These are phyloP conservation scores for Lactifluus volemus DNA, from an alignment of 768 basidiomycete genomes.

Conservation along the genomic window DNA sequence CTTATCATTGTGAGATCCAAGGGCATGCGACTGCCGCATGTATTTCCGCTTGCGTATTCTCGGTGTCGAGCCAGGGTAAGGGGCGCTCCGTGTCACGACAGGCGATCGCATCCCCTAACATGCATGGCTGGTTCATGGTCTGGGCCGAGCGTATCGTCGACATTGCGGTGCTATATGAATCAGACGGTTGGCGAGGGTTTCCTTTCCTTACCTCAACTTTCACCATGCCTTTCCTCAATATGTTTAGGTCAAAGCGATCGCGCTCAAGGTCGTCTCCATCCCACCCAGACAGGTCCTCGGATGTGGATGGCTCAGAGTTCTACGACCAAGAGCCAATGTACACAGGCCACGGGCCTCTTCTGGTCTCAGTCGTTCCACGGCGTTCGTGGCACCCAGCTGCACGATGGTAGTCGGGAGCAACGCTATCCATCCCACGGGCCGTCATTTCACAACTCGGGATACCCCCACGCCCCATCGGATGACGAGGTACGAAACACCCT, in stretches of 20 bases:
- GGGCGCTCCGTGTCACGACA: constrained; percentile 14
- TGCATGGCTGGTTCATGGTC: constrained; percentile 11
- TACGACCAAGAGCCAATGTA: neutral
- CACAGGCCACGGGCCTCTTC: neutral
- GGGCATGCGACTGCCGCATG: constrained; percentile 16
- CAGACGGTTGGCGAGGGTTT: neutral
- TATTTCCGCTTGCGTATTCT: neutral
- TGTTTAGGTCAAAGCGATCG: constrained; percentile 15
- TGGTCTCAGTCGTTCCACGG: neutral
- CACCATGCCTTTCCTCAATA: constrained; percentile 18
- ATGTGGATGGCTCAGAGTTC: neutral
- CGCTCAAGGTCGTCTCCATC: neutral
- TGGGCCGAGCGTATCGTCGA: constrained; percentile 5
- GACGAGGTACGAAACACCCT: constrained; percentile 6
- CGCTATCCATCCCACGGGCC: neutral
- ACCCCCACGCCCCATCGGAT: neutral
- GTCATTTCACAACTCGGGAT: neutral
- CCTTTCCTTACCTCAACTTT: constrained; percentile 2
- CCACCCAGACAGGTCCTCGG: neutral
- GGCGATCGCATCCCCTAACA: constrained; percentile 14
- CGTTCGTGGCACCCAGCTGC: neutral
- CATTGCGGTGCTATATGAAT: constrained; percentile 12
- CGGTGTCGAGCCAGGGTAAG: constrained; percentile 9
- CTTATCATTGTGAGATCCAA: constrained; percentile 8
- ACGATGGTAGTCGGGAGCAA: neutral